These are phyloP conservation scores for Lactarius sanguifluus DNA, from an alignment of 768 basidiomycete genomes.

Conservation along the genomic window DNA sequence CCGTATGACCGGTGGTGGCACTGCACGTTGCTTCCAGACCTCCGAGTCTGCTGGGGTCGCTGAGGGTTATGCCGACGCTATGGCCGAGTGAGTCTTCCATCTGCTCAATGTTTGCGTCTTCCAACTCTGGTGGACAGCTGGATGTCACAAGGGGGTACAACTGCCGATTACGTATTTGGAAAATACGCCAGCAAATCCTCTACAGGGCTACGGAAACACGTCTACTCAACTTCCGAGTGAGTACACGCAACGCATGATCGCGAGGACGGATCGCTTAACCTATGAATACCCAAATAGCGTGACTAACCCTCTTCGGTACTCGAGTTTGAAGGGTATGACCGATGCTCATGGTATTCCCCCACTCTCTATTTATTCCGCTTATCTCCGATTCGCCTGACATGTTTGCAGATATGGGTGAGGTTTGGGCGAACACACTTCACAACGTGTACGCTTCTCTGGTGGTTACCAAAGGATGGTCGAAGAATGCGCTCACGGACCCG, in stretches of 20 bases:
- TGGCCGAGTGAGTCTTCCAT: constrained; percentile 31
- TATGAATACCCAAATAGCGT: constrained; percentile 3
- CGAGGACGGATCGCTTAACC: constrained; percentile 1
- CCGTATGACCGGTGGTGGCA: constrained; percentile 45
- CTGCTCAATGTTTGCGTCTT: constrained; percentile 6
- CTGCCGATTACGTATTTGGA: constrained; percentile 44
- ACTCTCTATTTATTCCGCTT: background rate
- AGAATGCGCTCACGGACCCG: constrained; percentile 43
- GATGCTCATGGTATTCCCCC: constrained; percentile 48
- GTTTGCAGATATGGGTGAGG: constrained; percentile 51
- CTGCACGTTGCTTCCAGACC: constrained; percentile 59
- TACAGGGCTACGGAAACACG: constrained; percentile 54
- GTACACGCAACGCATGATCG: constrained; percentile 35
- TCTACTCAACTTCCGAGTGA: constrained; percentile 55
- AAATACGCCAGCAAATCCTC: constrained; percentile 53
- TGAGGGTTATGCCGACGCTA: constrained; percentile 35
- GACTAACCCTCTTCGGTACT: constrained; percentile 48
- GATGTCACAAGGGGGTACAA: constrained; percentile 41
- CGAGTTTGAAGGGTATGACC: constrained; percentile 38
- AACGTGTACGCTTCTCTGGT: constrained; percentile 39
- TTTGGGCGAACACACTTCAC: constrained; percentile 50
- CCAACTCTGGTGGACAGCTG: constrained; percentile 29
- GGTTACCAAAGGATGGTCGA: constrained; percentile 33
- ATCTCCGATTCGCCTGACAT: background rate
- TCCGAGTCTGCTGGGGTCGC: constrained; percentile 62